These are phyloP conservation scores for Pleurotus sapidus DNA, from an alignment of 768 basidiomycete genomes.

Conservation along the genomic window DNA sequence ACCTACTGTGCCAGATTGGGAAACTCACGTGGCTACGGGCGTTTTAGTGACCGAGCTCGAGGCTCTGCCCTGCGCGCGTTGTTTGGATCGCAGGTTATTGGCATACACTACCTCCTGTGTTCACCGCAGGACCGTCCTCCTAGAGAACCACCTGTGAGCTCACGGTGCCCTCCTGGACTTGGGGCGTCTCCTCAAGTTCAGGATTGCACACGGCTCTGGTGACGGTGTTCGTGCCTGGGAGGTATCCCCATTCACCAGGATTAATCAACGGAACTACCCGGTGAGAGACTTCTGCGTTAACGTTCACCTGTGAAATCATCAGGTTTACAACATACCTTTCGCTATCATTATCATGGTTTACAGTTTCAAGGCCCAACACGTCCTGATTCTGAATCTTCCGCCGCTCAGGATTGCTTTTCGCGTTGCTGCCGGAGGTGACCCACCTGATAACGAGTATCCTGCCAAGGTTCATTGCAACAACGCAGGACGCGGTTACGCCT, in stretches of 20 bases:
- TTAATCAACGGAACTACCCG: conserved; percentile 2
- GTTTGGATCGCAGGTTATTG: background rate
- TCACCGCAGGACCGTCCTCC: too few relatives aligned
- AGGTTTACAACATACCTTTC: background rate
- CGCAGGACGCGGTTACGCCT: too few relatives aligned
- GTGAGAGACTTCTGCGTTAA: conserved; percentile 1
- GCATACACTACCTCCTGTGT: background rate
- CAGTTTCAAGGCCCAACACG: conserved; percentile 1
- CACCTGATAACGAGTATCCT: background rate
- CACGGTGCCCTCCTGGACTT: too few relatives aligned
- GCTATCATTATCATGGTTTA: background rate
- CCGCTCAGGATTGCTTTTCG: background rate
- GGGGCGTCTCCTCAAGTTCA: too few relatives aligned
- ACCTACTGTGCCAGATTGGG: background rate
- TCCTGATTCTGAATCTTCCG: background rate
- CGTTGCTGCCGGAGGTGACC: background rate
- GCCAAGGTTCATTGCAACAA: too few relatives aligned
- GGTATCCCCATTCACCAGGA: conserved; percentile 4
- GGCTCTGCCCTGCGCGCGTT: background rate
- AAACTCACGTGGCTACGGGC: conserved; percentile 6
- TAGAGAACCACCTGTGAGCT: too few relatives aligned
- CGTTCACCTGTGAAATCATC: conserved; percentile 1
- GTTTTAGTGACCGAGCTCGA: background rate
- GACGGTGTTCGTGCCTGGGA: background rate
- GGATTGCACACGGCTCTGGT: too few relatives aligned